Evolutionary conservation across 352 stramenopile genomes (phyloP), one percentile per base, ranked within the genome.

Genomic region (Lagenidium giganteum): DNA sequence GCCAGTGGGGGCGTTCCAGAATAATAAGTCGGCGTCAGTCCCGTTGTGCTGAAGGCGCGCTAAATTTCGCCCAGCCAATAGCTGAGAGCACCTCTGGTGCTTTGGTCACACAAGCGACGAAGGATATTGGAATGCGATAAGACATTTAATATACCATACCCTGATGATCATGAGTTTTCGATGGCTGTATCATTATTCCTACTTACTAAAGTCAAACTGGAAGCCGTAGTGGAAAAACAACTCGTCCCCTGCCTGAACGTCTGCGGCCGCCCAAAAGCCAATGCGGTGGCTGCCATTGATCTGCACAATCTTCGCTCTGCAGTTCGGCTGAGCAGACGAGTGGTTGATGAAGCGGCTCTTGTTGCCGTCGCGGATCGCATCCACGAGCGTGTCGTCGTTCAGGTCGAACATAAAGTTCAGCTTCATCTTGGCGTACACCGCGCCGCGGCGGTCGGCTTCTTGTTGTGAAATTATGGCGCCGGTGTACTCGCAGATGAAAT

Each of bases 281-380:
- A 98, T 95, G 31, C 76, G 69, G 54, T 90, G 71, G 38, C 96
- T 79, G 8, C 90, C 87, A 27, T 84, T 77, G 2, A 96, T 82
- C 23, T 69, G 65, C 35, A 95, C 42, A 31, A 93, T 75, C 50
- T 85, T 87, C 1, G 86, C 64, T 37, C 76, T 70, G 48, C 82
- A 93, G 44, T 97, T 97, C 4, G 82, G 77, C 18, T 67, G 40
- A 21, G 58, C 57, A 18, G 39, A 53, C 14, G 54, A 69, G 53
- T 97, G 87, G 51, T 96, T 95, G 0, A 75, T 70, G 46, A 94
- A 98, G 38, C 89, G 84, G 40, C 83, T 91, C 67, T 97, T 97
- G 72, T 97, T 98, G 18, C 94, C 93, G 40, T 91, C 92, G 32
- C 81, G 75, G 31, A 89, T 84, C 5, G 91, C 89, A 63, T 98